Evolutionary conservation across 2,329 filamentous ascomycete species (phyloP).

Genomic region (Grosmannia serpens): DNA sequence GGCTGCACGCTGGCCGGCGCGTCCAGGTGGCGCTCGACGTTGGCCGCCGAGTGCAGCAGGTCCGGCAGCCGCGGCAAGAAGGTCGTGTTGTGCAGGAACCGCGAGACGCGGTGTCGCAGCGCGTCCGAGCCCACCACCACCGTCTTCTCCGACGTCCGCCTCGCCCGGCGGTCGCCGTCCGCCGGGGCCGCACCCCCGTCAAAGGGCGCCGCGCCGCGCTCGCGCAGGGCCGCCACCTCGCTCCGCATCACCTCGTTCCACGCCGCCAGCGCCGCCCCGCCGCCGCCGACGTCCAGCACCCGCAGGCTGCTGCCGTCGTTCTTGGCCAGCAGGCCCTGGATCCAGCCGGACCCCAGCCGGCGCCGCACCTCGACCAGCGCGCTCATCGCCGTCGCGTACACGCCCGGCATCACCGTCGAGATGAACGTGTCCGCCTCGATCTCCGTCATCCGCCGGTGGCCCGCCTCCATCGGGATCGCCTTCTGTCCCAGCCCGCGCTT

Average conservation of each 20-base stretch:
- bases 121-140: slow-evolving; percentile 68
- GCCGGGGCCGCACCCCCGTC: slow-evolving; percentile 28
- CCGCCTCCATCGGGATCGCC: slow-evolving; percentile 51
- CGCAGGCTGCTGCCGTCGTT: slow-evolving; percentile 45
- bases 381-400: slow-evolving; percentile 57
- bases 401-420: slow-evolving; percentile 55
- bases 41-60: slow-evolving; percentile 56
- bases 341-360: slow-evolving; percentile 59
- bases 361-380: slow-evolving; percentile 63
- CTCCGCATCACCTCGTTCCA: slow-evolving; percentile 69
- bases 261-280: slow-evolving; percentile 60
- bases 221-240: slow-evolving; percentile 64
- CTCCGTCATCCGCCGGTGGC: slow-evolving; percentile 55
- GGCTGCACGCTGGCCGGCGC: slow-evolving; percentile 39
- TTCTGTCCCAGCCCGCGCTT: slow-evolving; percentile 46
- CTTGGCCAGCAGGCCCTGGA: slow-evolving; percentile 49
- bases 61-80: slow-evolving; percentile 90
- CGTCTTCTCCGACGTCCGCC: slow-evolving; percentile 56
- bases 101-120: slow-evolving; percentile 63
- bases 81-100: slow-evolving; percentile 74
- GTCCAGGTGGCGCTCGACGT: slow-evolving; percentile 47
- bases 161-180: slow-evolving; percentile 30
- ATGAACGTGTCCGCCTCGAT: slow-evolving; percentile 68
- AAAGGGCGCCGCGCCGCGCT: slow-evolving; percentile 49
- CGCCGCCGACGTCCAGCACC: slow-evolving; percentile 64